Evolutionary conservation across 2,329 filamentous ascomycete species (phyloP), one percentile per base, ranked within the genome.

Genomic region (Sporothrix luriei): DNA sequence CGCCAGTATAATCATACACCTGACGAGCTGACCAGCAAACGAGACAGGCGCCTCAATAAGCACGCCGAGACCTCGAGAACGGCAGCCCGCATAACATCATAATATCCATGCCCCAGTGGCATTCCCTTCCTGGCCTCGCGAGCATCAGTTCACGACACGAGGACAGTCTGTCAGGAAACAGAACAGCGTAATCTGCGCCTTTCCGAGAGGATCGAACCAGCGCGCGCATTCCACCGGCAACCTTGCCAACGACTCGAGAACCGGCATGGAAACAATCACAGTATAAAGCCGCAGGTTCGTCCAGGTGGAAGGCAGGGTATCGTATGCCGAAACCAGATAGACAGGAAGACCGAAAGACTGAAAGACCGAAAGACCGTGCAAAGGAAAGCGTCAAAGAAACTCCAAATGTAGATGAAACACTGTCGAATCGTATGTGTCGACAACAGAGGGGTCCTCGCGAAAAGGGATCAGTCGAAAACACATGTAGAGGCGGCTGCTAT

Each of bases 1-100:
- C 62, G 48, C 62, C 43, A 65, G 40, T 11, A 55, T 65, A 65
- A 24, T 65, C 62, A 51, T 65, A 65, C 62, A 65, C 49, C 43
- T 6, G n/a, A 61, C 33, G 26, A 52, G 46, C 46, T n/a, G 24
- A 21, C 26, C 62, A 65, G 38, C 38, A 62, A 40, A 46, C 21
- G n/a, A 26, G n/a, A 62, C 6, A 14, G 40, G 38, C 40, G 40
- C 43, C 24, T 49, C 61, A 13, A 49, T 46, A 48, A 26, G n/a
- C 9, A 4, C 21, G 21, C 57, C 11, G 6, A 26, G 6, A 46
- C 38, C 24, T 13, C 49, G 19, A 33, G 6, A 33, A 33, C 33
- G 33, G 33, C 33, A 33, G 33, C 4, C 33, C 33, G 33, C 33
- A 33, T 33, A 33, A 9, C 6, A 33, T 33, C 33, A 33, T 33